phyloP scores from a whole-genome alignment of 2,329 filamentous ascomycete genomes.

The Neofusicoccum laricinum region DNA sequence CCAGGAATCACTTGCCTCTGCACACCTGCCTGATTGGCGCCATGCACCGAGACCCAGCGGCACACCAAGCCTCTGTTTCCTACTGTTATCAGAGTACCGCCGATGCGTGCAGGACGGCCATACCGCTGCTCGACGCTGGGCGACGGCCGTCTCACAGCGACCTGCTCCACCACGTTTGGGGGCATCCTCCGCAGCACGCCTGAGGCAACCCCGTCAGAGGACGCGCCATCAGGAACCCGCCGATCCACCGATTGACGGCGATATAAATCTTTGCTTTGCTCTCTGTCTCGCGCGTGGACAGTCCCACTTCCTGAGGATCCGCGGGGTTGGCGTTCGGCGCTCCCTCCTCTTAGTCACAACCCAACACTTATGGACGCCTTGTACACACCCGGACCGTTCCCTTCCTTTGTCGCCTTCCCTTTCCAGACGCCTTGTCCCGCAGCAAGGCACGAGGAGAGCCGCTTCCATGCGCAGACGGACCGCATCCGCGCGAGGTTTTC shows the following conservation, averaged over 20 bases:
- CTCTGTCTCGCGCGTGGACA: neutral
- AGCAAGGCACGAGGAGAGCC: neutral
- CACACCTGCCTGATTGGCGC: neutral
- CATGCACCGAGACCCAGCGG: neutral
- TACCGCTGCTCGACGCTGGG: neutral
- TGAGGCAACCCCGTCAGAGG: neutral
- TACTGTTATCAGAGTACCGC: neutral
- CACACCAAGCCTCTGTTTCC: neutral
- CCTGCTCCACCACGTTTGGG: neutral
- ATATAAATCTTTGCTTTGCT: constrained; percentile 1
- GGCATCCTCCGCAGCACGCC: neutral
- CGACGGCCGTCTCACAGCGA: neutral
- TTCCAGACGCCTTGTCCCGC: neutral
- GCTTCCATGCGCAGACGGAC: neutral
- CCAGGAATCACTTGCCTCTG: neutral
- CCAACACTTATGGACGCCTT: neutral
- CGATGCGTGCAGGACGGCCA: neutral
- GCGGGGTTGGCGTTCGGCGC: neutral
- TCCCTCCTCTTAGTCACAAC: neutral
- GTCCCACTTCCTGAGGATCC: neutral
- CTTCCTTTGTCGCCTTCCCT: neutral
- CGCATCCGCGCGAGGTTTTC: neutral
- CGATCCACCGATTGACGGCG: neutral
- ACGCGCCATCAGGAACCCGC: neutral
- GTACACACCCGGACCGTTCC: neutral